Base-by-base conservation (phyloP, 2,329 filamentous ascomycete species). In the Aureobasidium zeae region DNA sequence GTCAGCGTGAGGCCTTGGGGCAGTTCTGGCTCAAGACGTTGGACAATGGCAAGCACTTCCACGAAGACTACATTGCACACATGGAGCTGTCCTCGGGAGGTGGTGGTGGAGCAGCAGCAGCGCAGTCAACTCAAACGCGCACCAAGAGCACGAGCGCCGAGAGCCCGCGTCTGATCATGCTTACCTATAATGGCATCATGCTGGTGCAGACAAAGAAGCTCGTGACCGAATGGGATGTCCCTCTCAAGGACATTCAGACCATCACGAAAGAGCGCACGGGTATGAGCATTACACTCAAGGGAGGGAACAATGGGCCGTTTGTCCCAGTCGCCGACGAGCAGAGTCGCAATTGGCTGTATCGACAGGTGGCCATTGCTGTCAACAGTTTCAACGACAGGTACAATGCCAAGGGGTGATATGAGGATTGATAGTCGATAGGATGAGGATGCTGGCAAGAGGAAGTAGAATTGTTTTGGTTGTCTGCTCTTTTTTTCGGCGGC, bases 21-120 rank as follows among this genome's bases (percentile, higher is more conserved):
- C 91, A 98, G 62, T 95, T 86, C 70, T 98, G 91, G 93, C 79
- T 98, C 51, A 98, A 98, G 72, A 94, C 94, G 47, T 79, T 94
- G 9, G 91, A 98, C 65, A 91, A 95, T 52, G 91, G 91, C 49
- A 91, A 88, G 62, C 96, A 89, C 71, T 98, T 98, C 74, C 83
- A 94, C 65, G 91, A 98, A 64, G 77, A 86, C 59, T 98, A 98
- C 67, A 91, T 98, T 61, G 93, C 88, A 4, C 93, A 98, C 60
- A 72, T 98, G 4, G 89, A 98, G 64, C 75, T 98, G 19, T 59
- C 61, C 38, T 55, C 54, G 6, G 58, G 57, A 9, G 79, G 81
- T 48, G 86, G 91, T 61, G n/a, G n/a, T n/a, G n/a, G n/a, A n/a
- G n/a, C n/a, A n/a, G n/a, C n/a, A n/a, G n/a, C n/a, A n/a, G 15